phyloP scores from a whole-genome alignment of 352 stramenopile genomes.

The Globisporangium cederbergense region DNA sequence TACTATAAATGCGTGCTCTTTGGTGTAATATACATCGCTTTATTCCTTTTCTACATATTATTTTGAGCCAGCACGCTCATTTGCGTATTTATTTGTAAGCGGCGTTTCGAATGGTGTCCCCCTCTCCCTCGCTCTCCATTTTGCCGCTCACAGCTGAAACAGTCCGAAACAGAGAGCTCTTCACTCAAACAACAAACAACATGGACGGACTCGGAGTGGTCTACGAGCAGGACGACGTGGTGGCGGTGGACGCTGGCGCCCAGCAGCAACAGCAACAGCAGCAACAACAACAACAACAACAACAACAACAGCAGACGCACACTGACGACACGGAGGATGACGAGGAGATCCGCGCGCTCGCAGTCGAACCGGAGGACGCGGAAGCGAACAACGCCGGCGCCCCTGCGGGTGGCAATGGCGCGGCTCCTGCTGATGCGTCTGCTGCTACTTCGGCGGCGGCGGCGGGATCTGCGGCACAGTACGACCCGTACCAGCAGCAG shows the following conservation, averaged over 20 bases:
- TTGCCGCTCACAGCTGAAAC: slow-evolving; percentile 2
- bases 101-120: neutral
- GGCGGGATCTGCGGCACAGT: slow-evolving; percentile 10
- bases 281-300: slow-evolving; percentile 11
- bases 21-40: too few species aligned
- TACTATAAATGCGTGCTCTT: too few species aligned
- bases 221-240: slow-evolving; percentile 71
- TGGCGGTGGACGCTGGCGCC: slow-evolving; percentile 23
- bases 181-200: neutral
- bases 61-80: neutral
- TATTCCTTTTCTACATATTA: too few species aligned
- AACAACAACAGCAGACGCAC: too few species aligned
- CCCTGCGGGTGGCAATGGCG: slow-evolving; percentile 8
- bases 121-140: neutral
- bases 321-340: slow-evolving; percentile 42
- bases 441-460: neutral
- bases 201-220: slow-evolving; percentile 76
- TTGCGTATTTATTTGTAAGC: neutral
- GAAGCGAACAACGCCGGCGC: slow-evolving; percentile 17
- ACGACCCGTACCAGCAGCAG: slow-evolving; percentile 41
- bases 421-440: slow-evolving; percentile 8
- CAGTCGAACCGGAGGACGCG: slow-evolving; percentile 53
- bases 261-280: slow-evolving; percentile 18
- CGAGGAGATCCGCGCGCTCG: slow-evolving; percentile 64
- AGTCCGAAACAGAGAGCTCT: slow-evolving; percentile 1